Evolutionary conservation across 2,329 filamentous ascomycete genomes (phyloP), one percentile per base, ranked within the genome.

Genomic region (Colletotrichum euphorbiae): DNA sequence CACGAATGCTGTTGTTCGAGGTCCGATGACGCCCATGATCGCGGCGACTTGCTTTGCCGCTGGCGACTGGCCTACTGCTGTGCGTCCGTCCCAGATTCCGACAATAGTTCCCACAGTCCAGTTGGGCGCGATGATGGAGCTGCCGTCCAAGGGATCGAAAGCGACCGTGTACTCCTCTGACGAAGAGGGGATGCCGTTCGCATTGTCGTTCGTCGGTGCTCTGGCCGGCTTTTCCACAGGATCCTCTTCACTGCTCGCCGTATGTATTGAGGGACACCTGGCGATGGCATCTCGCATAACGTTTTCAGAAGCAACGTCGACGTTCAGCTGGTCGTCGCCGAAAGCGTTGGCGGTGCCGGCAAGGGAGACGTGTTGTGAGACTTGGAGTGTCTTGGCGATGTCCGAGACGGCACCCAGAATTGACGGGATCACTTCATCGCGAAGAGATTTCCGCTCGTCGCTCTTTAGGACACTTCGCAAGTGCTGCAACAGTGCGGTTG

Each of bases 61-160:
- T 0, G 85, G 83, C 1, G 69, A 59, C 57, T 80, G 79, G 2
- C 73, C 70, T 1, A 88, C 77, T 0, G 84, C 83, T 0, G 82
- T 80, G 0, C 71, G 42, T 2, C 85, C 85, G 33, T 83, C 81
- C 86, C 88, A 90, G 43, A 90, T 76, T 7, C 88, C 87, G 15
- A 89, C 77, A 68, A 90, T 90, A 52, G 87, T 83, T 21, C 86
- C 86, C 8, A 88, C 86, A 0, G 84, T 81, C 85, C 85, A 88
- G 73, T 88, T 88, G 1, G 86, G 80, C 0, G 80, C 84, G 48
- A 88, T 87, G 72, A 88, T 88, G 69, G 85, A 89, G 75, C 85
- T 88, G 11, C 88, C 88, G 71, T 90, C 88, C 0, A 90, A 82
- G 0, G 88, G 88, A 71, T 90, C 88, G 71, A 90, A 90, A 0